Evolutionary conservation across 1,284 basidiomycete species (phyloP).

Genomic region (Agaricales sp.): DNA sequence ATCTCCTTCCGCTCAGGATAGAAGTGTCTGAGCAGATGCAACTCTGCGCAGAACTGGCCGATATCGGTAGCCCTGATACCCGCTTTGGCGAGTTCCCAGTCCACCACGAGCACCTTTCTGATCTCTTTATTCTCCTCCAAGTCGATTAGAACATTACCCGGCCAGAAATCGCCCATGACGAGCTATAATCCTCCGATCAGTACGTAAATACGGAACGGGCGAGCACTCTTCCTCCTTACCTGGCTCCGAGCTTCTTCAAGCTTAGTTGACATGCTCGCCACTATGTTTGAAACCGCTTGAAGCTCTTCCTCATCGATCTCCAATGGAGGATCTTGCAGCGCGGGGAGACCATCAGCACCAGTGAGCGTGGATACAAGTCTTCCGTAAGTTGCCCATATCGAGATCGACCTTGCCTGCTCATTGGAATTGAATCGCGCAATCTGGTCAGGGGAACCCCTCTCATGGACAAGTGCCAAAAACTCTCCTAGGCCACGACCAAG

Average conservation of each 20-base stretch:
- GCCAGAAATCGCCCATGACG: constrained; percentile 4
- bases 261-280: constrained; percentile 20
- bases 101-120: constrained; percentile 1
- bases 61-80: background rate
- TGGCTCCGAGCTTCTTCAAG: constrained; percentile 26
- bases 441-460: constrained; percentile 23
- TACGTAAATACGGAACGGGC: no score
- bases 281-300: constrained; percentile 23
- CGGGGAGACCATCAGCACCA: constrained; percentile 20
- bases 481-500: constrained; percentile 41
- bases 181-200: background rate
- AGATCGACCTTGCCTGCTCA: constrained; percentile 29
- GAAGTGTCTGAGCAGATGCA: background rate
- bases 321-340: constrained; percentile 30
- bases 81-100: background rate
- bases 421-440: constrained; percentile 28
- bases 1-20: background rate
- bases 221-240: no score
- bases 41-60: background rate
- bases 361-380: constrained; percentile 33
- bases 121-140: background rate
- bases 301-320: constrained; percentile 26
- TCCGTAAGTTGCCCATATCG: constrained; percentile 36
- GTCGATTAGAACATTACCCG: background rate
- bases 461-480: constrained; percentile 40